Base-by-base conservation (phyloP, 352 stramenopile species). In the Peronospora farinosa region DNA sequence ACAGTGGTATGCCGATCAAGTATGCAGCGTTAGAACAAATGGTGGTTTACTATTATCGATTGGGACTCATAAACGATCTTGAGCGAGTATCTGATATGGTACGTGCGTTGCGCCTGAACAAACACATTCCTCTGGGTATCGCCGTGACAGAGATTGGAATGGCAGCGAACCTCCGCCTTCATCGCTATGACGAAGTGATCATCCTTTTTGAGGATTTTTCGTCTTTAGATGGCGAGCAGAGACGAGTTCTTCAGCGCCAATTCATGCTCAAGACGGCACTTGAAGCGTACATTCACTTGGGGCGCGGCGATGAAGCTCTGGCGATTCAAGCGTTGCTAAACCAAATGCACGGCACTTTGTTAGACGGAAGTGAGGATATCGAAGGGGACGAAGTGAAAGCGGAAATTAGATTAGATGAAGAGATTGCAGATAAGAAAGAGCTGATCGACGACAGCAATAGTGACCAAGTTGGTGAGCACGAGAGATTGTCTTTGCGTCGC, bases 131-230 rank as follows among this genome's bases (percentile, higher is more conserved):
- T 36, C 54, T 90, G 0, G 79, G 79, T 9, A 83, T 90, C 16
- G 60, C 74, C 32, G 55, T 90, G 28, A 88, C 70, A 12, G 79
- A 90, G 51, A 78, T 90, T 37, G 79, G 74, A 28, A 90, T 90
- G 73, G 51, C 70, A 35, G 72, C 76, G 17, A 90, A 87, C 41
- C 47, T 74, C 1, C 74, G 72, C 2, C 62, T 90, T 23, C 60
- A 64, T 17, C 67, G 76, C 3, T 75, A 74, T 30, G 54, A 84
- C 23, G 79, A 88, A 61, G 77, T 80, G 7, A 57, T 79, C 10
- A 60, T 86, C 17, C 51, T 90, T 3, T 88, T 90, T 45, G 79
- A 90, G 53, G 79, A 88, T 57, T 90, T 90, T 45, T 66, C 72
- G 5, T 54, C 65, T 13, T 58, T 69, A 5, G 77, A 90, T 25